These are phyloP conservation scores for Cutaneotrichosporon cutaneum DNA, from an alignment of 1,284 basidiomycete genomes.

Conservation along the genomic window DNA sequence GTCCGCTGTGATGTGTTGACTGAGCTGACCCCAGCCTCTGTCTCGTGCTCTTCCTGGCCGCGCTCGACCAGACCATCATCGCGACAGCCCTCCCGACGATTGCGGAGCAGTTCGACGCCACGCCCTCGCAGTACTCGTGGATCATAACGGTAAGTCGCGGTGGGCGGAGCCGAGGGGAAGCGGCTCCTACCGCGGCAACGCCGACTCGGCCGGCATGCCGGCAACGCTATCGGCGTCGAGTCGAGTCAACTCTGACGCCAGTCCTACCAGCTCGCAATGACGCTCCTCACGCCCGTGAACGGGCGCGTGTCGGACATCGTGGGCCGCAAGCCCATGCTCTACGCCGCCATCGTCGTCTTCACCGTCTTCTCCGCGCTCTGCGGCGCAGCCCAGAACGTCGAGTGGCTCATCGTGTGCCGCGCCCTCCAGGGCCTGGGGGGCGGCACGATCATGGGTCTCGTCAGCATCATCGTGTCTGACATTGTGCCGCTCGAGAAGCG, in stretches of 20 bases:
- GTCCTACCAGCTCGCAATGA: constrained; percentile 42
- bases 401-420: constrained; percentile 41
- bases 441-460: constrained; percentile 39
- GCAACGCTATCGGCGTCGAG: background rate
- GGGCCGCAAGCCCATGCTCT: constrained; percentile 47
- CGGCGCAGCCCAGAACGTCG: constrained; percentile 44
- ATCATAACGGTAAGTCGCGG: constrained; percentile 33
- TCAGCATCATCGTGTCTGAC: constrained; percentile 33
- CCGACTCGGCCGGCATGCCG: background rate
- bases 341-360: constrained; percentile 44
- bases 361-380: constrained; percentile 43
- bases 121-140: constrained; percentile 40
- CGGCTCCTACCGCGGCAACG: background rate
- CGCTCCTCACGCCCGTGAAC: constrained; percentile 42
- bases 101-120: constrained; percentile 32
- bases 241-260: constrained; percentile 15
- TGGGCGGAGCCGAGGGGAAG: background rate
- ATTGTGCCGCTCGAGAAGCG: constrained; percentile 45
- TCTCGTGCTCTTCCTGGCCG: constrained; percentile 45
- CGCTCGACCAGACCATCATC: constrained; percentile 47
- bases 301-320: constrained; percentile 47
- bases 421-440: constrained; percentile 49
- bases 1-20: background rate
- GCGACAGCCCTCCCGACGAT: constrained; percentile 42
- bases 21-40: constrained; percentile 33